These are phyloP conservation scores for Hymenoscyphus albidus DNA, from an alignment of 2,329 filamentous ascomycete species.

Conservation along the genomic window DNA sequence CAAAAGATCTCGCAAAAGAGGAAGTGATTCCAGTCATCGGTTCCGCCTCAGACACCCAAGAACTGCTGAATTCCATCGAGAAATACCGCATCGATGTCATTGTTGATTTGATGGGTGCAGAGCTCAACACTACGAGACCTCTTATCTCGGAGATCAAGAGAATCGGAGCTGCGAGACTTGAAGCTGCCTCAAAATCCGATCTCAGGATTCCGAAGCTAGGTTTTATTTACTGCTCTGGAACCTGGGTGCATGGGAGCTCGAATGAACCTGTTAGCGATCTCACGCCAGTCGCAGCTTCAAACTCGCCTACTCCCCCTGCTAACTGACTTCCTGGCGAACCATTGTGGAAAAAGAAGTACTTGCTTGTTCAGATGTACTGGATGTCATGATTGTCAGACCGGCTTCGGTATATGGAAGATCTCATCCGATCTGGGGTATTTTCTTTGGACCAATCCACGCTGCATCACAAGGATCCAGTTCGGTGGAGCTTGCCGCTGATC, in stretches of 20 bases:
- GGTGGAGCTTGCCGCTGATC: constrained; percentile 27
- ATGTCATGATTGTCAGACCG: constrained; percentile 36
- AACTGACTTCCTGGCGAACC: constrained; percentile 34
- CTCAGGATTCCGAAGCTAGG: constrained; percentile 35
- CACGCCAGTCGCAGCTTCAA: constrained; percentile 27
- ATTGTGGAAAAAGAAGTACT: constrained; percentile 36
- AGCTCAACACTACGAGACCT: constrained; percentile 22
- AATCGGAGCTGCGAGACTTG: constrained; percentile 24
- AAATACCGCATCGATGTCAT: constrained; percentile 36
- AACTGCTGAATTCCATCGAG: constrained; percentile 23
- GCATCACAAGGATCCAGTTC: constrained; percentile 24
- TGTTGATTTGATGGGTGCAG: constrained; percentile 34
- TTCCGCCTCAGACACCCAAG: constrained; percentile 19
- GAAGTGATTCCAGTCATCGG: constrained; percentile 37
- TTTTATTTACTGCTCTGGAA: constrained; percentile 38
- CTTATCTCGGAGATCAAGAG: constrained; percentile 28
- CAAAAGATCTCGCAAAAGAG: constrained; percentile 27
- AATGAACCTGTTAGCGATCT: constrained; percentile 32
- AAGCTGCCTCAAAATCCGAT: constrained; percentile 19
- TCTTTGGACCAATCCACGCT: constrained; percentile 29
- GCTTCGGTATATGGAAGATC: constrained; percentile 37
- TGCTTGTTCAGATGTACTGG: constrained; percentile 31
- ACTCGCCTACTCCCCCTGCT: constrained; percentile 23
- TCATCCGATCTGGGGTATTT: constrained; percentile 31
- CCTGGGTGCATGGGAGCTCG: constrained; percentile 38